Evolutionary conservation across 164 flowering plant species (phyloP).

Genomic region (Echeveria elegans): DNA sequence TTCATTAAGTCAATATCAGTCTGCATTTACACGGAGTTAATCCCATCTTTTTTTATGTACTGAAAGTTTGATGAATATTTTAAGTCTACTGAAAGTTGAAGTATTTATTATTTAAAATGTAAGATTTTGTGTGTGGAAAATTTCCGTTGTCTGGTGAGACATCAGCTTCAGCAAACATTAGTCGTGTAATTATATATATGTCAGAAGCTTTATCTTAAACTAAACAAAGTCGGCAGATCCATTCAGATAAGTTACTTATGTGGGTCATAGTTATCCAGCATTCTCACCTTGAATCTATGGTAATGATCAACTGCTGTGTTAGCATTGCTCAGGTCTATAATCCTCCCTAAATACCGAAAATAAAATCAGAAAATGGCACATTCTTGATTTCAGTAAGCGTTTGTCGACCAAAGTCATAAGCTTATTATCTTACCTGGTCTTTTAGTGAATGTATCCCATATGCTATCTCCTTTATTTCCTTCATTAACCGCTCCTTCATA

Average conservation of each 20-base stretch:
- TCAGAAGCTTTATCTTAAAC: neutral
- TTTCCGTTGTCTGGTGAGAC: conserved; percentile 4
- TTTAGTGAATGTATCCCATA: conserved; percentile 74
- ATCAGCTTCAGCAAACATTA: conserved; percentile 14
- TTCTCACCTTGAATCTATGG: conserved; percentile 63
- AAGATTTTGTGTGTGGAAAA: neutral
- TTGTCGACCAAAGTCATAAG: neutral
- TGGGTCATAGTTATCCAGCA: too few species aligned
- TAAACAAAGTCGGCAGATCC: neutral
- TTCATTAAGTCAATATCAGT: conserved; percentile 69
- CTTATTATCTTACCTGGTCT: conserved; percentile 32
- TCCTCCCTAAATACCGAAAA: conserved; percentile 37
- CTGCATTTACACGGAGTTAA: conserved; percentile 30
- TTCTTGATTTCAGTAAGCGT: neutral
- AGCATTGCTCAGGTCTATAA: conserved; percentile 83
- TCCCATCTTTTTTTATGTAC: neutral
- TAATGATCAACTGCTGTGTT: conserved; percentile 79
- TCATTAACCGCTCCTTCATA: conserved; percentile 84
- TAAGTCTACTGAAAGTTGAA: neutral
- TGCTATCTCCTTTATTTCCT: conserved; percentile 70
- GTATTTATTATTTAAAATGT: neutral
- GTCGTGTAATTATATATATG: neutral
- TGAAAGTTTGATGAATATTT: neutral
- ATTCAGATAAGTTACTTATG: neutral
- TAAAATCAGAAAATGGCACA: neutral